Evolutionary conservation across 2,329 filamentous ascomycete species (phyloP), one percentile per base, ranked within the genome.

Genomic region (Ceratocystis huliohia): DNA sequence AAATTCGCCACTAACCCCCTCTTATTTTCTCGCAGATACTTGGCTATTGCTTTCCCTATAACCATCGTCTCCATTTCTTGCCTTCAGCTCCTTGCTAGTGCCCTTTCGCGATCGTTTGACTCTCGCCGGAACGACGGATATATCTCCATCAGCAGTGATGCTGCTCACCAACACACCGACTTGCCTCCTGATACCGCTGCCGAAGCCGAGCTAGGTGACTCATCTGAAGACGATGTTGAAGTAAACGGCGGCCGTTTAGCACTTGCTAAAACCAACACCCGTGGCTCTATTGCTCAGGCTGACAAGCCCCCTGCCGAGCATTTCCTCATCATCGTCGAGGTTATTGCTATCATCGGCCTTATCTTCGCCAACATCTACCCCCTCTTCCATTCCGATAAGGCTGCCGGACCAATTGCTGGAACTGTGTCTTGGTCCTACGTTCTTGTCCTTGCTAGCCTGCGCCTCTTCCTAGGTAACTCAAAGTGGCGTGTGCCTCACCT

Each of bases 391-490:
- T 17, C 2, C 41, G 10, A 50, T 3, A 77, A 81, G 20, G 78
- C 88, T 63, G 83, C 85, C 2, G 87, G 86, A 62, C 20, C 61
- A 33, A 63, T 59, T 37, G 56, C 56, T 15, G 79, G 81, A 68
- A 78, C 88, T 63, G 76, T 84, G 10, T 84, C 84, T 37, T 97
- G 94, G 93, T 75, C 84, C 64, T 99, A 97, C 74, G 84, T 92
- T 48, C 79, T 93, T 33, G 76, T 86, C 17, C 81, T 99, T 67
- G 86, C 86, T 15, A 83, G 85, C 22, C 77, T 91, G 56, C 86
- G 94, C 44, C 78, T 96, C 72, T 86, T 76, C 76, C 84, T 80
- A 76, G 87, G 75, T 75, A 84, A 78, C 76, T 84, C 77, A 72
- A 84, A 79, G 80, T 90, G 77, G 82, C 82, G 74, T 75, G 74